Base-by-base conservation (phyloP, 371 early-diverging fungal species). In the Coelomomyces lativittatus region DNA sequence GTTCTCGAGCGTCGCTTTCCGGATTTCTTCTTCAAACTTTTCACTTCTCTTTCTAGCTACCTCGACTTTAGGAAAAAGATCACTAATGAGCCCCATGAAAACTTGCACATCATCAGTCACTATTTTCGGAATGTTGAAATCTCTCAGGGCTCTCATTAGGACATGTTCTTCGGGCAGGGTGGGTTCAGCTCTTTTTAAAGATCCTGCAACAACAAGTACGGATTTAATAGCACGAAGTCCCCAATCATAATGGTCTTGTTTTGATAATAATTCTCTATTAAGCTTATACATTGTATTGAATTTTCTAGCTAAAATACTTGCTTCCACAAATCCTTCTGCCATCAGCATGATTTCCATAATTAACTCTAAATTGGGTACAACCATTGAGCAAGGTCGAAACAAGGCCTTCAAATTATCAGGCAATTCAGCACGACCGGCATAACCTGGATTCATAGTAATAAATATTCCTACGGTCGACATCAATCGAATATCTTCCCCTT, bases 201-300 rank as follows among this genome's bases (percentile, higher is more conserved):
- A 56, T 37, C 78, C 78, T 2, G 78, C 78, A 26, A 77, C 78
- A 33, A 77, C 78, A 3, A 77, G 54, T 41, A 77, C 78, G 24
- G 75, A 74, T 49, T 77, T 77, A 57, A 77, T 77, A 17, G 78
- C 78, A 28, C 78, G 63, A 8, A 77, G 56, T 55, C 74, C 78
- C 78, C 78, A 77, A 61, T 77, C 78, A 55, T 77, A 77, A 57
- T 77, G 78, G 49, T 77, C 78, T 49, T 77, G 78, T 52, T 77
- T 74, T 10, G 75, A 74, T 19, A 77, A 57, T 23, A 77, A 50
- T 48, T 77, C 78, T 28, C 62, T 48, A 57, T 72, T 72, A 26
- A 77, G 56, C 53, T 74, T 77, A 59, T 77, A 77, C 2, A 77
- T 53, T 0, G 78, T 77, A 56, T 66, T 68, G 62, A 77, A 77